phyloP scores from a whole-genome alignment of 345 rosid genomes.

The Lumnitzera littorea region DNA sequence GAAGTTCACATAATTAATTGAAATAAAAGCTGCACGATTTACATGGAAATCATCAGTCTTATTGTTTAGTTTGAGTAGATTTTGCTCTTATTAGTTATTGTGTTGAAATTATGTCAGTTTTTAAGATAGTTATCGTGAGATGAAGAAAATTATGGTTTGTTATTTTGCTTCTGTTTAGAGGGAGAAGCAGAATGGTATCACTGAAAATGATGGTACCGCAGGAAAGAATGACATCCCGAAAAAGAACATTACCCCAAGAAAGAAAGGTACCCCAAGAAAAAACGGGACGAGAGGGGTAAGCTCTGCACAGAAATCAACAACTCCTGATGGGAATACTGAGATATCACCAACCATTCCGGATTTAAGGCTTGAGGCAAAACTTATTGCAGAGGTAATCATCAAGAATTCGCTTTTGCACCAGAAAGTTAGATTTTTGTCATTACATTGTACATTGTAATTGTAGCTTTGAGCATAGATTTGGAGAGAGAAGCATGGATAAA shows the following conservation, averaged over 20 bases:
- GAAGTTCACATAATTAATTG: no score
- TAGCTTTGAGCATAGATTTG: no score
- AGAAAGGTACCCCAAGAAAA: slow-evolving; percentile 15
- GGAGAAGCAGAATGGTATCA: slow-evolving; percentile 29
- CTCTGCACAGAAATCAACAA: slow-evolving; percentile 10
- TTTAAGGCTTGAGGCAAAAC: slow-evolving; percentile 69
- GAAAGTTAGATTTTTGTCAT: neutral
- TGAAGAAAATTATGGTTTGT: neutral
- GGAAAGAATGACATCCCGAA: slow-evolving; percentile 5
- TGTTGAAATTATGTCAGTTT: no score
- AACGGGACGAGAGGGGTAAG: slow-evolving; percentile 23
- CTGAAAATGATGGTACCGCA: slow-evolving; percentile 32
- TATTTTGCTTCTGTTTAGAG: slow-evolving; percentile 14
- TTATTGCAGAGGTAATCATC: slow-evolving; percentile 68
- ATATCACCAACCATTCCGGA: slow-evolving; percentile 29
- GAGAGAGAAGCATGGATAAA: neutral
- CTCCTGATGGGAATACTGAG: slow-evolving; percentile 14
- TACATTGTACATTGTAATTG: neutral
- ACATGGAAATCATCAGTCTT: no score
- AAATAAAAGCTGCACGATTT: no score
- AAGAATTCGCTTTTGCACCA: neutral
- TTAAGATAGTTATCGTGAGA: neutral
- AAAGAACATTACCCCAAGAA: neutral
- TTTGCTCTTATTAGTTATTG: no score
- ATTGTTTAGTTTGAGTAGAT: no score